Percentiles rank a stretch among this genome's conserved stretches.
phyloP scores from a whole-genome alignment of 805 yeast species.

The Ogataea wickerhamii region DNA sequence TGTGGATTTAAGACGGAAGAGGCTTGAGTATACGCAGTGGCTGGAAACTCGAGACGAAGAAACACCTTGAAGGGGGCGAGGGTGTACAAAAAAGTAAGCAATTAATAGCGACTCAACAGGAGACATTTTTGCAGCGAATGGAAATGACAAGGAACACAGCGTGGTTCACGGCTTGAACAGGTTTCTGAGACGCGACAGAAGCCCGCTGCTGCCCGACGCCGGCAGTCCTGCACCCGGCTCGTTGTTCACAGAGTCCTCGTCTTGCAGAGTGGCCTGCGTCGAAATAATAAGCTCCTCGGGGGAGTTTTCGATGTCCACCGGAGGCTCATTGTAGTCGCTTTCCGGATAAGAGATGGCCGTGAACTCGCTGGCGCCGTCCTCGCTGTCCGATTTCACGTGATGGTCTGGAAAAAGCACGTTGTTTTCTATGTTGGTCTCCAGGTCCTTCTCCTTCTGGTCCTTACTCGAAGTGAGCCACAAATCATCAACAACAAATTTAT shows the following conservation, averaged over 20 bases:
- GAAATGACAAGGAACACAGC: not conserved
- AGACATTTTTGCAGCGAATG: not conserved
- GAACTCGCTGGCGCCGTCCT: slow-evolving; percentile 31
- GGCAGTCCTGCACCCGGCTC: slow-evolving; percentile 5
- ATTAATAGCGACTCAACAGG: not conserved
- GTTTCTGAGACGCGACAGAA: slow-evolving; percentile 24
- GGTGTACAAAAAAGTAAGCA: not conserved
- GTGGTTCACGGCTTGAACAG: slow-evolving; percentile 17
- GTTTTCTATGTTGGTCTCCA: slow-evolving; percentile 44
- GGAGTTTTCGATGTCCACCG: slow-evolving; percentile 9
- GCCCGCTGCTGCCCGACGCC: slow-evolving; percentile 7
- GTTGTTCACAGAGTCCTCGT: slow-evolving; percentile 20
- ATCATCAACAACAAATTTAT: slow-evolving; percentile 60
- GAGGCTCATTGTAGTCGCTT: slow-evolving; percentile 11
- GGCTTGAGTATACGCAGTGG: slow-evolving; percentile 38
- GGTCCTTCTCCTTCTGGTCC: slow-evolving; percentile 39
- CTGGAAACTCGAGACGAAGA: slow-evolving; percentile 8
- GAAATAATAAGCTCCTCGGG: slow-evolving; percentile 25
- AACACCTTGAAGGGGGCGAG: slow-evolving; percentile 1
- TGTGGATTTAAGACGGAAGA: slow-evolving; percentile 43
- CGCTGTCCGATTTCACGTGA: slow-evolving; percentile 11
- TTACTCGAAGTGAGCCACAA: slow-evolving; percentile 44
- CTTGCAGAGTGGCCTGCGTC: slow-evolving; percentile 27
- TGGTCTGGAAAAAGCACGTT: slow-evolving; percentile 43
- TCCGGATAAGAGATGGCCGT: slow-evolving; percentile 32